Evolutionary conservation across 208 protist species (phyloP).

Genomic region (Leptomonas pyrrhocoris): DNA sequence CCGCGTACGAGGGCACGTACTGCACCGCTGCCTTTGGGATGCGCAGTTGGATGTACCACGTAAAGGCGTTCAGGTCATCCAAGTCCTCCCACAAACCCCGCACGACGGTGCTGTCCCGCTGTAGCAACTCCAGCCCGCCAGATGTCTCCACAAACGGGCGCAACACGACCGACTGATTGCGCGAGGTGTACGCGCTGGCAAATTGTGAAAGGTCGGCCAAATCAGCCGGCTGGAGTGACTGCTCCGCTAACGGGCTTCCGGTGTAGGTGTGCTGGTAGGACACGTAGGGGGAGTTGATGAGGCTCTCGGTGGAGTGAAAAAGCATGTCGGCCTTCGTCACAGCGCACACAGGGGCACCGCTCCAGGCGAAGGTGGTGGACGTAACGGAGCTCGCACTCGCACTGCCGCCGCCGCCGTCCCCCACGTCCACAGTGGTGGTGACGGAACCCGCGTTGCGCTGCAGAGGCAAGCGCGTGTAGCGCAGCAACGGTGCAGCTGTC

Average conservation of each 20-base stretch:
- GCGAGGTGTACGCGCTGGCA: constrained; percentile 50
- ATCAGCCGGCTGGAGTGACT: constrained; percentile 40
- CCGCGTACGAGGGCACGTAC: constrained; percentile 68
- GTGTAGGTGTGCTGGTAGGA: constrained; percentile 55
- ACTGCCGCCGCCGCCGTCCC: constrained; percentile 39
- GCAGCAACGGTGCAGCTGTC: constrained; percentile 72
- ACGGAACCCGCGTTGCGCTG: constrained; percentile 5
- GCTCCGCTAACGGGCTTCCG: constrained; percentile 49
- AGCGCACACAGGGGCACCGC: constrained; percentile 51
- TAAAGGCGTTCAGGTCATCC: constrained; percentile 68
- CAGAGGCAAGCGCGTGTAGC: constrained; percentile 26
- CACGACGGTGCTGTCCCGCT: constrained; percentile 13
- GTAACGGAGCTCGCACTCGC: constrained; percentile 1
- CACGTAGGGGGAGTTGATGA: constrained; percentile 58
- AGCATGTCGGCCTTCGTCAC: constrained; percentile 64
- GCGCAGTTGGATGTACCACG: constrained; percentile 66
- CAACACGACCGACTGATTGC: constrained; percentile 65
- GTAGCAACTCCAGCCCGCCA: constrained; percentile 56
- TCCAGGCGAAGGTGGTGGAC: constrained; percentile 15
- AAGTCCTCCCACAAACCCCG: constrained; percentile 64
- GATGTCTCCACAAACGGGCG: constrained; percentile 34
- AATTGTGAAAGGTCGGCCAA: constrained; percentile 63
- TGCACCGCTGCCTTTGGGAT: constrained; percentile 51
- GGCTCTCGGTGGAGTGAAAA: constrained; percentile 58
- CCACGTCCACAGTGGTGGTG: constrained; percentile 10